These are phyloP conservation scores for Heterobasidion annosum DNA, from an alignment of 1,284 basidiomycete genomes.

Conservation along the genomic window DNA sequence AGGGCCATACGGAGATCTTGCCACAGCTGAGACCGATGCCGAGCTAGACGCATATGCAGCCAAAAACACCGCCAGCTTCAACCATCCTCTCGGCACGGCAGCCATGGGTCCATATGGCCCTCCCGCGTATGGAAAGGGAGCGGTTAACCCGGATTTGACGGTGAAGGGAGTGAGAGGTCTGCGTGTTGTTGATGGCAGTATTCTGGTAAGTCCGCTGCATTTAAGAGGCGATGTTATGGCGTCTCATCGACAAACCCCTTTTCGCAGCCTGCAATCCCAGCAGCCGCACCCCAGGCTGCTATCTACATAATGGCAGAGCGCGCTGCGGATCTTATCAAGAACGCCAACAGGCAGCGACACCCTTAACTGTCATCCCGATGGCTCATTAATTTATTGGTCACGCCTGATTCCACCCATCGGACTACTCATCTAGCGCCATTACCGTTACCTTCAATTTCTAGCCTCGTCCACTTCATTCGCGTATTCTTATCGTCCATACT, in stretches of 20 bases:
- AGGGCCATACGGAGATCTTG: neutral
- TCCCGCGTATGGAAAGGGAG: slow-evolving; percentile 4
- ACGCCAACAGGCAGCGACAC: neutral
- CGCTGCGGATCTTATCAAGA: slow-evolving; percentile 16
- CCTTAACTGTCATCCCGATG: neutral
- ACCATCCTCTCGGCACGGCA: slow-evolving; percentile 16
- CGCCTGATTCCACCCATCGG: neutral
- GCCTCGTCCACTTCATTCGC: too few species aligned
- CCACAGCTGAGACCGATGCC: slow-evolving; percentile 5
- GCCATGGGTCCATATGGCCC: slow-evolving; percentile 10
- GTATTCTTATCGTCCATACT: too few species aligned
- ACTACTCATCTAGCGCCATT: neutral
- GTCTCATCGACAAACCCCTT: neutral
- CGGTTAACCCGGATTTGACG: slow-evolving; percentile 16
- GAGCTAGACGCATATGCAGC: slow-evolving; percentile 3
- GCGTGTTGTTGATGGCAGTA: slow-evolving; percentile 17
- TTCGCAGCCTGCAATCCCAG: slow-evolving; percentile 17
- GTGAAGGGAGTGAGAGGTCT: slow-evolving; percentile 17
- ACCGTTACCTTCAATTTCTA: neutral
- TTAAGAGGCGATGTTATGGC: neutral
- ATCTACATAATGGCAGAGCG: slow-evolving; percentile 27
- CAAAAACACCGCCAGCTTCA: slow-evolving; percentile 6
- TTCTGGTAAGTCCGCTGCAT: slow-evolving; percentile 12
- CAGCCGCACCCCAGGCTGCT: slow-evolving; percentile 25
- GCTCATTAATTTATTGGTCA: neutral